Evolutionary conservation across 768 basidiomycete genomes (phyloP).

Genomic region (Chalciporus piperatus): DNA sequence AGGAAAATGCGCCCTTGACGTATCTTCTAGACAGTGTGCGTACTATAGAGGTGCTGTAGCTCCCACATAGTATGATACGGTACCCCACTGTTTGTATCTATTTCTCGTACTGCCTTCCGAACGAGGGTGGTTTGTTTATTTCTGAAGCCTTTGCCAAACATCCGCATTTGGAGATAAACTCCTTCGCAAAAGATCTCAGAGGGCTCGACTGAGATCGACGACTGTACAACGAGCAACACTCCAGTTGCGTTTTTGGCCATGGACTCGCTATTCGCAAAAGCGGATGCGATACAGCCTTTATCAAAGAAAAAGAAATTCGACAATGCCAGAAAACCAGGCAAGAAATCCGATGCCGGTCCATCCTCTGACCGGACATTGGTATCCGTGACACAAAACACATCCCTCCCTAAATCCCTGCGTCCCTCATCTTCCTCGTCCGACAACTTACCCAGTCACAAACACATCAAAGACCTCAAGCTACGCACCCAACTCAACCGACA

Average conservation of each 20-base stretch:
- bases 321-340: constrained; percentile 12
- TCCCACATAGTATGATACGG: too few species aligned
- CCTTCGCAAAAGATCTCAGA: background rate
- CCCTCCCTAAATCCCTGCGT: constrained; percentile 68
- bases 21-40: too few species aligned
- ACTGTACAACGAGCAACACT: too few species aligned
- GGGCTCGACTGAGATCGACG: too few species aligned
- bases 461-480: constrained; percentile 74
- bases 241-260: constrained; percentile 33
- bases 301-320: constrained; percentile 42
- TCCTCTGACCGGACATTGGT: constrained; percentile 50
- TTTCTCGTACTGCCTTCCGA: background rate
- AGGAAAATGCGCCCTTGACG: too few species aligned
- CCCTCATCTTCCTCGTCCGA: constrained; percentile 45
- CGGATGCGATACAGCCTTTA: constrained; percentile 52
- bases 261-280: constrained; percentile 74
- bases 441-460: constrained; percentile 47
- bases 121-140: constrained; percentile 12
- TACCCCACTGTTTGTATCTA: too few species aligned
- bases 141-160: constrained; percentile 15
- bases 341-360: constrained; percentile 27
- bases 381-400: constrained; percentile 57
- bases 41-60: too few species aligned
- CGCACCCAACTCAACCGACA: constrained; percentile 65
- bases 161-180: background rate